Percentiles rank a stretch among this genome's conserved stretches.
Evolutionary conservation across 805 yeast species (phyloP).

Genomic region (Lipomyces anomalus): DNA sequence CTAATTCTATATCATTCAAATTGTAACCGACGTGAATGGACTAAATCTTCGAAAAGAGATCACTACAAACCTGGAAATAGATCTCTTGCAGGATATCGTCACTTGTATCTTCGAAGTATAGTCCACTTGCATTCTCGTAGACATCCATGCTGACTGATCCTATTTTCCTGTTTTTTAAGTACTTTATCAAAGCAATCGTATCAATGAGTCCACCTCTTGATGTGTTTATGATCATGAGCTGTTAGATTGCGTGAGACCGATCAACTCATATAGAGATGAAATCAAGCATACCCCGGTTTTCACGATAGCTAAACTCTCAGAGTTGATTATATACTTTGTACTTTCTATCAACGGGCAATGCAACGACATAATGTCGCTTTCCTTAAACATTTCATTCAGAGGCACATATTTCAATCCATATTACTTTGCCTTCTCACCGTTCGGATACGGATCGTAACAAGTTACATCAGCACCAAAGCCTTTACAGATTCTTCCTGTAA

Average conservation of each 20-base stretch:
- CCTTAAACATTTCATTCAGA: slow-evolving; percentile 38
- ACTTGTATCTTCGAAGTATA: slow-evolving; percentile 28
- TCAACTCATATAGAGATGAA: neutral
- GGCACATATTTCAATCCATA: slow-evolving; percentile 35
- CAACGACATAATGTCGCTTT: slow-evolving; percentile 40
- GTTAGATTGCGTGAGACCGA: neutral
- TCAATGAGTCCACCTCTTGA: slow-evolving; percentile 49
- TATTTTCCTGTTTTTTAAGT: slow-evolving; percentile 39
- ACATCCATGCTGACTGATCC: slow-evolving; percentile 49
- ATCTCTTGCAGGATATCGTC: slow-evolving; percentile 28
- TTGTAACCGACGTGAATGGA: no score
- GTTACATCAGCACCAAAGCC: slow-evolving; percentile 42
- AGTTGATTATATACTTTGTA: slow-evolving; percentile 42
- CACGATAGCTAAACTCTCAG: slow-evolving; percentile 37
- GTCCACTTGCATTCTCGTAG: slow-evolving; percentile 40
- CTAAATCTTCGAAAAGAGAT: no score
- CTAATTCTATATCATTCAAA: no score
- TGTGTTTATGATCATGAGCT: slow-evolving; percentile 41
- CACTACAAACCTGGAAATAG: slow-evolving; percentile 18
- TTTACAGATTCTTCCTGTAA: slow-evolving; percentile 40
- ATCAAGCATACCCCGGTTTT: slow-evolving; percentile 44
- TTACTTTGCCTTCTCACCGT: slow-evolving; percentile 30
- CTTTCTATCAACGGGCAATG: slow-evolving; percentile 44
- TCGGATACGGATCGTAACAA: slow-evolving; percentile 39
- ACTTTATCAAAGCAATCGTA: slow-evolving; percentile 37